Evolutionary conservation across 2,329 filamentous ascomycete species (phyloP).

Genomic region (Dothistroma septosporum): DNA sequence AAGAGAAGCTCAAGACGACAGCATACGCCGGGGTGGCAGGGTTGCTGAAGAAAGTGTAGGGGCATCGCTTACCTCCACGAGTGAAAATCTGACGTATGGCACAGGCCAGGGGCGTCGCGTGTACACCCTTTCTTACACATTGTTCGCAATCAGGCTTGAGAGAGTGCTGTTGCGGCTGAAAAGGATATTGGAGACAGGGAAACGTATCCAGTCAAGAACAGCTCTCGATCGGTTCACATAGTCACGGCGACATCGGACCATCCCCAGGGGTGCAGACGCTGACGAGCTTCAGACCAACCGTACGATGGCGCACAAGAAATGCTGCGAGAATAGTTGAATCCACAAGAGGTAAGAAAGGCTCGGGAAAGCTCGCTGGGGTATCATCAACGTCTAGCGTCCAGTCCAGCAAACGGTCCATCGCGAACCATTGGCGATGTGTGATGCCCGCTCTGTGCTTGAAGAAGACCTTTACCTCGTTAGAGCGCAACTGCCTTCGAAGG

Average conservation of each 20-base stretch:
- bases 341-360: neutral
- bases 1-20: neutral
- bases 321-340: neutral
- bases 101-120: constrained; percentile 3
- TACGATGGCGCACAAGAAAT: constrained; percentile 5
- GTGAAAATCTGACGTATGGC: neutral
- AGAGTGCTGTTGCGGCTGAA: neutral
- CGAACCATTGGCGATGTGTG: constrained; percentile 8
- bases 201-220: neutral
- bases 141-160: constrained; percentile 1
- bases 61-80: neutral
- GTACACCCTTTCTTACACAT: constrained; percentile 6
- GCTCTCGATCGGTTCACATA: constrained; percentile 5
- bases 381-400: constrained; percentile 12
- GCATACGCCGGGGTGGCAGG: neutral
- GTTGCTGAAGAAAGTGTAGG: neutral
- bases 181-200: constrained; percentile 3
- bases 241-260: neutral
- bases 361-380: constrained; percentile 3
- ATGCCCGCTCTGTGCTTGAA: constrained; percentile 6
- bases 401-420: constrained; percentile 5
- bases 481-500: neutral
- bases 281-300: constrained; percentile 5
- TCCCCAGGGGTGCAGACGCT: neutral
- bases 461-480: constrained; percentile 4